Conservation (phyloP, 768 basidiomycete species). For the Lyophyllum semitale region DNA sequence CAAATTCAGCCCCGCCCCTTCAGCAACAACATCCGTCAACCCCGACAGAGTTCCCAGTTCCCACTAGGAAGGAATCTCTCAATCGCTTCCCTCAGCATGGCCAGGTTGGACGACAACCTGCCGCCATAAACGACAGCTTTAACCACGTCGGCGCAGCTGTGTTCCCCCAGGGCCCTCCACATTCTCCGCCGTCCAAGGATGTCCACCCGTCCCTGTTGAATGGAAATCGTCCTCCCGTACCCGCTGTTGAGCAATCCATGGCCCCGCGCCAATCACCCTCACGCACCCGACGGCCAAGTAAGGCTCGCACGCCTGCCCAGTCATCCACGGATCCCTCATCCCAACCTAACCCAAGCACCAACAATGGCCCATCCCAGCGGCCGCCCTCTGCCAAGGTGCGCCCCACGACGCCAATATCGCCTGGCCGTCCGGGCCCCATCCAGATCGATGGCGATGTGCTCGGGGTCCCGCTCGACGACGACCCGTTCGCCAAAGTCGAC, state of each 20-base stretch:
- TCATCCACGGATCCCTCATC: conserved; percentile 4
- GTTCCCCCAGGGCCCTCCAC: neutral
- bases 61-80: conserved; percentile 5
- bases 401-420: conserved; percentile 7
- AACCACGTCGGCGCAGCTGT: neutral
- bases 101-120: neutral
- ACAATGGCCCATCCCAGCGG: neutral
- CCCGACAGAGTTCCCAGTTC: neutral
- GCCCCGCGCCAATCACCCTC: conserved; percentile 14
- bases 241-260: neutral
- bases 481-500: conserved; percentile 58
- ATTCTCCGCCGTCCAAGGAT: conserved; percentile 10
- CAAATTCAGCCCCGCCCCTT: neutral
- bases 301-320: conserved; percentile 18
- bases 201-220: neutral
- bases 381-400: conserved; percentile 3
- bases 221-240: neutral
- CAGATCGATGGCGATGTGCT: conserved; percentile 30
- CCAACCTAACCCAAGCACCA: conserved; percentile 1
- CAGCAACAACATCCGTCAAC: conserved; percentile 7
- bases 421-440: conserved; percentile 7
- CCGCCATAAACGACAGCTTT: neutral
- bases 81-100: neutral
- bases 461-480: conserved; percentile 46
- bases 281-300: conserved; percentile 30